Percentiles rank a stretch among this genome's conserved stretches.
Conservation (phyloP, 2,329 filamentous ascomycete species). For the Lecanoromycetidae sp. region DNA sequence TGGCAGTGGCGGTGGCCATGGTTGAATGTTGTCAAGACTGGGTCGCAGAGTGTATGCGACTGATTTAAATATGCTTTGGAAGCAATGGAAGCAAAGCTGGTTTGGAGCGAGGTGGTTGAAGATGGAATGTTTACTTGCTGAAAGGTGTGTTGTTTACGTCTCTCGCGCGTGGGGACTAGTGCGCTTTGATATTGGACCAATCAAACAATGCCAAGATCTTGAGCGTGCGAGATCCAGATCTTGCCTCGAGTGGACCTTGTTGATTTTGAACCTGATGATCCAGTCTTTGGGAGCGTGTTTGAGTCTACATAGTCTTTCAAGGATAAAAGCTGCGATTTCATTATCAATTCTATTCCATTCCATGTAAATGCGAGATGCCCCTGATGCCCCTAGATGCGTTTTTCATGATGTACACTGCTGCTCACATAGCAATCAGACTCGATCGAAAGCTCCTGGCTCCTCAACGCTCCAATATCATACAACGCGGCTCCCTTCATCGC, state of each 20-base stretch:
- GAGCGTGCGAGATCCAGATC: too few species aligned
- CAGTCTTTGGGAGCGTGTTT: too few species aligned
- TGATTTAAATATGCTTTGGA: constrained; percentile 16
- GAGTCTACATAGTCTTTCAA: neutral
- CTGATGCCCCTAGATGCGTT: neutral
- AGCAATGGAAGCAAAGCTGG: neutral
- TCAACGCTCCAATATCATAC: neutral
- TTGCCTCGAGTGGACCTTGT: too few species aligned
- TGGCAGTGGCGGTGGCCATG: constrained; percentile 48
- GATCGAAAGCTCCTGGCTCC: neutral
- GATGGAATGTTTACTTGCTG: constrained; percentile 15
- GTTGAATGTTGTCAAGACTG: constrained; percentile 26
- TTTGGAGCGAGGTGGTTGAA: neutral
- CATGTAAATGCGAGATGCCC: neutral
- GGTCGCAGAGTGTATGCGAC: constrained; percentile 41
- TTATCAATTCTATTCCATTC: constrained; percentile 3
- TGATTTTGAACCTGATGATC: too few species aligned
- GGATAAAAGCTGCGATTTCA: neutral
- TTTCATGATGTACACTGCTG: neutral
- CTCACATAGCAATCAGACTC: neutral
- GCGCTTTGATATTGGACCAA: neutral
- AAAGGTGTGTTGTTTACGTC: constrained; percentile 10
- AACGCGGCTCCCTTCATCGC: constrained; percentile 3
- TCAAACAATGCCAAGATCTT: too few species aligned
- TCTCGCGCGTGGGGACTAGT: constrained; percentile 10